Base-by-base conservation (phyloP, 495 filamentous ascomycete species). In the Aspergillus carlsbadensis region DNA sequence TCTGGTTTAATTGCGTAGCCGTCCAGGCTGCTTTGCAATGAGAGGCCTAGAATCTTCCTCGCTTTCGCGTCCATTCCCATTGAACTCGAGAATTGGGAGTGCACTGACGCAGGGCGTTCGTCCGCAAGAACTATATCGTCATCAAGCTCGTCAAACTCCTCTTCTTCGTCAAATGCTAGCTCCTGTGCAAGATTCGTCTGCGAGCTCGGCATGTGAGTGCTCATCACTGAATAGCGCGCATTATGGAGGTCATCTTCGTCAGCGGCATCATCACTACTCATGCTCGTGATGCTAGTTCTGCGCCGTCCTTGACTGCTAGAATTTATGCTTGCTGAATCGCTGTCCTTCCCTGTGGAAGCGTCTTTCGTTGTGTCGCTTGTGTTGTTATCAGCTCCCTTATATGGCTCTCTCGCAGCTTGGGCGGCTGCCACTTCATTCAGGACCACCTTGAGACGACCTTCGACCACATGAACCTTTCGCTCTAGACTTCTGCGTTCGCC, bases 111-210 rank as follows among this genome's bases (percentile, higher is more conserved):
- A 5, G 73, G 75, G 31, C 76, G 70, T 56, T 81, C 78, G 45
- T 80, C 77, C 8, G 77, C 75, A 21, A 81, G 64, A 20, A 50
- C 43, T 21, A 59, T 39, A 29, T 73, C 70, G 24, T 76, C 65
- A 3, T 78, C 73, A 26, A 68, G 67, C 14, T 63, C 56, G 21
- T 75, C 78, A 43, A 71, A 67, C 66, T 90, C 87, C 20, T 87
- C 87, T 47, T 88, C 88, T 43, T 89, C 88, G 53, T 90, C 90
- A 37, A 95, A 87, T 48, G 86, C 85, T 56, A 98, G 78, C 77
- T 98, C 94, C 61, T 97, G 90, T 8, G 94, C 94, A 37, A 98
- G 73, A 60, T 87, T 94, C 35, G 62, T 64, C 87, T 87, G 10
- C 24, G 66, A 59, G 4, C 74, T 81, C 57, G 81, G 74, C 7